A percentile compares a stretch with the other conserved stretches of the same genome.
phyloP scores from a whole-genome alignment of 208 protist species.

The Leishmania turanica region DNA sequence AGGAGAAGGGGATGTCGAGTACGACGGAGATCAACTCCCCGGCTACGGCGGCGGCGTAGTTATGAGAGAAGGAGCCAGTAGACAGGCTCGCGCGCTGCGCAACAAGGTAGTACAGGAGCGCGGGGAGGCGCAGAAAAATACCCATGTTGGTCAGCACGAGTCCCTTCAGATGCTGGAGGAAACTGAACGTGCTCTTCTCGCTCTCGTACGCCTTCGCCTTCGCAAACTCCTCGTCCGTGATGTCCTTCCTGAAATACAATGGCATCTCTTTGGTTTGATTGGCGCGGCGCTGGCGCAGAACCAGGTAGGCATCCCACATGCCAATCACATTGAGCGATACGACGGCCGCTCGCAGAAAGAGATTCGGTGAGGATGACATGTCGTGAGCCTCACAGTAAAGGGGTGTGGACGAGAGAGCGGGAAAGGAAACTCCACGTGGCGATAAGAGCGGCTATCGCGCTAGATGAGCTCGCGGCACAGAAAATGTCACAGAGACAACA shows the following conservation, averaged over 20 bases:
- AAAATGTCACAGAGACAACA: not conserved
- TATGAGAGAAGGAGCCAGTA: conserved; percentile 60
- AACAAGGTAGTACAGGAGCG: conserved; percentile 46
- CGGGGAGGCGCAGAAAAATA: conserved; percentile 40
- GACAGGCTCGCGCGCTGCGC: conserved; percentile 22
- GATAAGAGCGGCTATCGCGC: not conserved
- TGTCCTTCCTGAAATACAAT: conserved; percentile 27
- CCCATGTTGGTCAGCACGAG: conserved; percentile 34
- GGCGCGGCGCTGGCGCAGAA: conserved; percentile 45
- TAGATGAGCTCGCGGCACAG: not conserved
- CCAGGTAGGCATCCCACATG: conserved; percentile 61
- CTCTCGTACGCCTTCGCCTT: conserved; percentile 48
- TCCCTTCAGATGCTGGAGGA: conserved; percentile 40
- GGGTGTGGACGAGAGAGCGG: not conserved
- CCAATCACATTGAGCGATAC: conserved; percentile 49
- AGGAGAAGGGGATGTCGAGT: conserved; percentile 62
- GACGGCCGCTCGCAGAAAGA: conserved; percentile 45
- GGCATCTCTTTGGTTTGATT: conserved; percentile 21
- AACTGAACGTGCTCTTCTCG: conserved; percentile 34
- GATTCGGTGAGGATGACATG: conserved; percentile 6
- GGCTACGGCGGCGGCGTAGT: conserved; percentile 41
- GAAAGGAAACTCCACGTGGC: not conserved
- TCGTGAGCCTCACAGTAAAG: not conserved
- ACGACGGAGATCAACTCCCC: conserved; percentile 44
- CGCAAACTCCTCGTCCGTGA: conserved; percentile 49